phyloP scores from a whole-genome alignment of 2,329 filamentous ascomycete species.

The Chalaropsis ovoidea region DNA sequence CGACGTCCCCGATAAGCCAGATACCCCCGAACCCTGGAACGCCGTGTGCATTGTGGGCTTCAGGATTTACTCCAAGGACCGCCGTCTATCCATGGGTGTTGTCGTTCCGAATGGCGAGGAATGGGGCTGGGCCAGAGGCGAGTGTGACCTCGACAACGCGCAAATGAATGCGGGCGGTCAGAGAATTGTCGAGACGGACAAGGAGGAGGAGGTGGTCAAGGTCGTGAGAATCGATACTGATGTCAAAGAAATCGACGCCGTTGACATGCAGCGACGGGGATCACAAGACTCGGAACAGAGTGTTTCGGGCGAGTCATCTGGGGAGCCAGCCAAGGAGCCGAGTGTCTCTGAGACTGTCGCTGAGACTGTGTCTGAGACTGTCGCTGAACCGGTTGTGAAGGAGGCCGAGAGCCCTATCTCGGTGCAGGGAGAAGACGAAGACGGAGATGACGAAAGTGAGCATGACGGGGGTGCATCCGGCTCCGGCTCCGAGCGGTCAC shows the following conservation, averaged over 20 bases:
- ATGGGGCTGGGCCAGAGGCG: conserved; percentile 49
- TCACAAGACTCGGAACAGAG: conserved; percentile 31
- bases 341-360: not conserved
- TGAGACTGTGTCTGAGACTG: no score
- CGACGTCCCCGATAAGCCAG: conserved; percentile 49
- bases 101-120: conserved; percentile 49
- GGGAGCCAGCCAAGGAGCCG: not conserved
- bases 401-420: not conserved
- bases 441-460: conserved; percentile 18
- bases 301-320: not conserved
- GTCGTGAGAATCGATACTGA: conserved; percentile 8
- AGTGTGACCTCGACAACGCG: conserved; percentile 47
- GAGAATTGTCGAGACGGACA: conserved; percentile 5
- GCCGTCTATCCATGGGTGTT: conserved; percentile 43
- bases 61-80: conserved; percentile 51
- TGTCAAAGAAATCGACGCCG: conserved; percentile 17
- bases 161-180: conserved; percentile 45
- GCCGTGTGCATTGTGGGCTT: conserved; percentile 52
- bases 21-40: conserved; percentile 50
- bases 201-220: conserved; percentile 21
- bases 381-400: not conserved
- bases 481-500: not conserved
- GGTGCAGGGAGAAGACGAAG: conserved; percentile 13
- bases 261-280: conserved; percentile 35
- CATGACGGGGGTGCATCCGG: not conserved